These are phyloP conservation scores for Aristolochia californica DNA, from an alignment of 164 flowering plant species.

Conservation along the genomic window DNA sequence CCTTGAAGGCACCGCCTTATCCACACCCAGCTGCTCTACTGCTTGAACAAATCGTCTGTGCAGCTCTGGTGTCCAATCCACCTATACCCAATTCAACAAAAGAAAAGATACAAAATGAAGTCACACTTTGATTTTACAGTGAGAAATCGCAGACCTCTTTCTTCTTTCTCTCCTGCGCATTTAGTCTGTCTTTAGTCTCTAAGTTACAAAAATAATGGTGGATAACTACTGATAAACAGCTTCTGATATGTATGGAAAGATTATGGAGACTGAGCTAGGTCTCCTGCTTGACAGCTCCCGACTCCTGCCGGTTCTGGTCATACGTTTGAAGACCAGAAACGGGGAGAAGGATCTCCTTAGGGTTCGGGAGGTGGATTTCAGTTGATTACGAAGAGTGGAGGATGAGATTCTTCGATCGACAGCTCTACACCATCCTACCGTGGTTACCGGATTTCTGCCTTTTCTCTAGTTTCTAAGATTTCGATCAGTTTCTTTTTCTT, in stretches of 20 bases:
- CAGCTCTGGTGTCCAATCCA: constrained; percentile 99
- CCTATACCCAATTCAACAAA: constrained; percentile 48
- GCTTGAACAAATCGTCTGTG: constrained; percentile 91
- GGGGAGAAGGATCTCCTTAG: too few relatives aligned
- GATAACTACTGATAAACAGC: not conserved
- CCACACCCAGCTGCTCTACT: constrained; percentile 98
- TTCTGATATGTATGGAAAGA: not conserved
- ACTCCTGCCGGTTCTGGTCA: too few relatives aligned
- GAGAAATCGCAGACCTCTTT: not conserved
- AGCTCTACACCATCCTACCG: too few relatives aligned
- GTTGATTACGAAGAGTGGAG: too few relatives aligned
- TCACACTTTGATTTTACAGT: not conserved
- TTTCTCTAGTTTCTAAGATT: too few relatives aligned
- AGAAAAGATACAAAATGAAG: not conserved
- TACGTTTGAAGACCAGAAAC: too few relatives aligned
- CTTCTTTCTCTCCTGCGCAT: not conserved
- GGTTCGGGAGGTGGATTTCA: too few relatives aligned
- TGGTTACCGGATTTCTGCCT: too few relatives aligned
- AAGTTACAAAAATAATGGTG: not conserved
- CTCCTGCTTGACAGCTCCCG: too few relatives aligned
- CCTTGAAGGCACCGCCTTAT: constrained; percentile 95
- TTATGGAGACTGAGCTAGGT: too few relatives aligned
- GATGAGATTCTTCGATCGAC: too few relatives aligned
- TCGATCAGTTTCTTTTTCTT: too few relatives aligned
- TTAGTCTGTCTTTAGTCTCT: not conserved